Base-by-base conservation (phyloP, 2,329 filamentous ascomycete species). In the Aspergillus latus region DNA sequence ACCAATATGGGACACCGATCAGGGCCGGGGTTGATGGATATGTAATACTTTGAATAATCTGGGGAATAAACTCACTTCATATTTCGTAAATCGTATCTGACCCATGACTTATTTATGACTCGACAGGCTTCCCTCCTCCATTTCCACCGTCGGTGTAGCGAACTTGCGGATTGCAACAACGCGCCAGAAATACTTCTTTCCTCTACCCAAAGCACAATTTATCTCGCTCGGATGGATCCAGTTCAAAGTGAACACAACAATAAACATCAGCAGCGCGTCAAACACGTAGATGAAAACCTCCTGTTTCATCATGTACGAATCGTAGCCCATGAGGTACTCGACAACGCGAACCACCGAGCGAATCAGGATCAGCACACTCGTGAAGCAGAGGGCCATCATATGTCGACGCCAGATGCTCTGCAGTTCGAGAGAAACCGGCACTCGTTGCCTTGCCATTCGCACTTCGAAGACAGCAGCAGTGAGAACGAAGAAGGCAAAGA, bases 221-320 rank as follows among this genome's bases (percentile, higher is more conserved):
- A 67, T 52, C 51, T 68, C 56, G 40, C 65, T 65, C 9, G 65
- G 66, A 48, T 68, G 60, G 36, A 58, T 54, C 57, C 52, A 71
- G 42, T 64, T 57, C 16, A 68, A 51, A 3, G 57, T 48, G 15
- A 62, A 21, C 59, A 70, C 59, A 2, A 66, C 63, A 5, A 62
- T 16, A 10, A 67, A 62, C 68, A 72, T 72, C 45, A 69, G 46
- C 45, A 69, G 43, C 0, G 68, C 66, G 56, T 72, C 69, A 30
- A 72, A 72, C 2, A 70, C 57, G 49, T 72, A 73, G 30, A 71
- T 63, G 36, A 64, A 72, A 2, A 59, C 63, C 58, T 72, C 70
- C 13, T 68, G 63, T 21, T 56, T 62, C 62, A 71, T 65, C 9
- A 72, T 34, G 30, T 62, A 69, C 30, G 68, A 69, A 16, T 66